Evolutionary conservation across 139 green algal species (phyloP), one percentile per base, ranked within the genome.

Genomic region (Dunaliella sp.): DNA sequence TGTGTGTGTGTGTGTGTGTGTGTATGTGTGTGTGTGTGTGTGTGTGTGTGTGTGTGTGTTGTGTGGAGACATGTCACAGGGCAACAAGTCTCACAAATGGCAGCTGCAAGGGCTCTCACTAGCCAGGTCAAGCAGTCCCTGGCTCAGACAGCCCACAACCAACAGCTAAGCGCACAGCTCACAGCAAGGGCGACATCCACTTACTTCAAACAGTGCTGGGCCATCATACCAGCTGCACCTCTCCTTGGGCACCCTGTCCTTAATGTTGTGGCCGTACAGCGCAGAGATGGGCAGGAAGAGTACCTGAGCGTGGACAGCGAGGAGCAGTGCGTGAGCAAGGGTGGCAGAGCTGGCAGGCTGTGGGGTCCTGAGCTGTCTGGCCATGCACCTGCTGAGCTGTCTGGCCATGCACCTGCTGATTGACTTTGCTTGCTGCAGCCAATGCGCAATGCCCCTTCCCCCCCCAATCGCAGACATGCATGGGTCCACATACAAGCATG

Each of bases 221-320:
- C 96, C 95, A 26, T 95, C 86, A 84, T 94, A 98, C 96, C 96
- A 98, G 59, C 88, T 74, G 90, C 96, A 99, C 85, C 87, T 65
- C 36, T 93, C 87, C 78, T 86, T 85, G 7, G 37, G 22, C 81
- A 98, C 91, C 0, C 36, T 31, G 1, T 95, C 88, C 90, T 94
- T 94, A 85, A 99, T 96, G 93, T 99, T 99, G 77, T 93, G 86
- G 0, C 97, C 98, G 48, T 93, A 87, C 84, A 99, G 93, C 21
- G 96, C 97, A 0, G 93, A 97, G 85, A 99, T 97, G 38, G 97
- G 97, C 38, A 99, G 89, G 90, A 97, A 99, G 2, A 84, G 16
- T 7, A 65, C 48, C 48, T 65, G 48, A n/a, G n/a, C n/a, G n/a
- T n/a, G n/a, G n/a, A n/a, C n/a, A n/a, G n/a, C n/a, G n/a, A n/a